Conservation (phyloP, 2,329 filamentous ascomycete species). For the Lachnellula hyalina region DNA sequence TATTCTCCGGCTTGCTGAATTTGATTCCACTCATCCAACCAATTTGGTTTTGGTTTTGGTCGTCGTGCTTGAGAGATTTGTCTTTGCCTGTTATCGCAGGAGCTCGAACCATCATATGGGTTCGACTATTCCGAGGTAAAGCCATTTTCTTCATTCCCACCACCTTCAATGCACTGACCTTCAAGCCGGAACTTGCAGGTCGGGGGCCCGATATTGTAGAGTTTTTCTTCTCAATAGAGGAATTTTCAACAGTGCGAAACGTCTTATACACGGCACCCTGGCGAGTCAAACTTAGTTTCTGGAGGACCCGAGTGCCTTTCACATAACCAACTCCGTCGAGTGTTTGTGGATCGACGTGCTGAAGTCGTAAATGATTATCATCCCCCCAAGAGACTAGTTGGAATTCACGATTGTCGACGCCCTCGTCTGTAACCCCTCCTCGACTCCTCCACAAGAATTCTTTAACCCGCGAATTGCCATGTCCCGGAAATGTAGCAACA, state of each 20-base stretch:
- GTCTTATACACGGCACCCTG: conserved; percentile 80
- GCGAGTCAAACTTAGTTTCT: conserved; percentile 68
- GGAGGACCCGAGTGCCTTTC: conserved; percentile 60
- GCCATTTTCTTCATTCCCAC: conserved; percentile 38
- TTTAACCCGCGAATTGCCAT: conserved; percentile 65
- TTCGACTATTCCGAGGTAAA: conserved; percentile 30
- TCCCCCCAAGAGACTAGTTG: conserved; percentile 91
- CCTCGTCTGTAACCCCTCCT: conserved; percentile 58
- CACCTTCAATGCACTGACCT: conserved; percentile 27
- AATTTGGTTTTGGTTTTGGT: conserved; percentile 50
- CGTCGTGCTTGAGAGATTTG: conserved; percentile 27
- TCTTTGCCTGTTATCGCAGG: conserved; percentile 31
- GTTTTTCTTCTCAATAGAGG: conserved; percentile 50
- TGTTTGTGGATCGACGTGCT: conserved; percentile 61
- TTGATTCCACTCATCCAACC: conserved; percentile 67
- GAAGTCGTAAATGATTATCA: conserved; percentile 75
- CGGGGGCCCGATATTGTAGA: conserved; percentile 59
- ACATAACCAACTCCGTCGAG: conserved; percentile 67
- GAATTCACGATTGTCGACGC: conserved; percentile 80
- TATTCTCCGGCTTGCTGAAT: conserved; percentile 40
- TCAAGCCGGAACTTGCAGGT: conserved; percentile 38
- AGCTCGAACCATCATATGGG: conserved; percentile 22
- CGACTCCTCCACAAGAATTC: conserved; percentile 87
- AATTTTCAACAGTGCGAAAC: conserved; percentile 67
- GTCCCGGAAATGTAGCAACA: conserved; percentile 54